Evolutionary conservation across 371 early-diverging fungal species (phyloP), one percentile per base, ranked within the genome.

Genomic region (Conidiobolus incongruus): DNA sequence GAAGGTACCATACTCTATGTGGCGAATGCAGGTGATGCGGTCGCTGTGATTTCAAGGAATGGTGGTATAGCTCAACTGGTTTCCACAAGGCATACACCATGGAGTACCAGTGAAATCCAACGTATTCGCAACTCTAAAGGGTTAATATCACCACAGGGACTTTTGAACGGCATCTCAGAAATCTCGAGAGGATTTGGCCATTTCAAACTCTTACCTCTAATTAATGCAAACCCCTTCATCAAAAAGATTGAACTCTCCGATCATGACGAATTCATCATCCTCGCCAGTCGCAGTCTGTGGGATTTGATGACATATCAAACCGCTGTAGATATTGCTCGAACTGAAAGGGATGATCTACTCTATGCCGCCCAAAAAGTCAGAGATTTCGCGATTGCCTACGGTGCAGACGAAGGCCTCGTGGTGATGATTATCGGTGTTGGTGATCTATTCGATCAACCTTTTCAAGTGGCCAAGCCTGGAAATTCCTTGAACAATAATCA

Each of bases 221-320:
- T 90, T 17, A 88, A 81, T 47, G 72, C 86, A 6, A 81, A 85
- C 35, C 90, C 92, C 1, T 77, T 61, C 26, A 75, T 88, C 32
- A 65, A 68, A 12, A 65, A 63, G 10, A 66, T 81, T 11, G 66
- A 75, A 21, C 53, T 91, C 44, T 66, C 72, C 0, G 80, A 77
- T 51, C 72, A 76, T 42, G 93, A 90, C 45, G 93, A 92, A 54
- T 85, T 90, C 56, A 56, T 90, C 4, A 84, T 90, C 38, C 65
- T 92, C 65, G 87, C 83, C 4, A 81, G 76, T 24, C 63, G 63
- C 2, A 78, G 80, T 0, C 60, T 92, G 26, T 90, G 90, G 88
- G 74, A 82, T 37, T 66, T 70, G 15, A 72, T 89, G 56, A 67
- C 75, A 5, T 76, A 78, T 35, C 75, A 78, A 48, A 79, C 72